A percentile compares a stretch with the other conserved stretches of the same genome.
Conservation (phyloP, 257 asterid species). For the Solanum ossicruentum region DNA sequence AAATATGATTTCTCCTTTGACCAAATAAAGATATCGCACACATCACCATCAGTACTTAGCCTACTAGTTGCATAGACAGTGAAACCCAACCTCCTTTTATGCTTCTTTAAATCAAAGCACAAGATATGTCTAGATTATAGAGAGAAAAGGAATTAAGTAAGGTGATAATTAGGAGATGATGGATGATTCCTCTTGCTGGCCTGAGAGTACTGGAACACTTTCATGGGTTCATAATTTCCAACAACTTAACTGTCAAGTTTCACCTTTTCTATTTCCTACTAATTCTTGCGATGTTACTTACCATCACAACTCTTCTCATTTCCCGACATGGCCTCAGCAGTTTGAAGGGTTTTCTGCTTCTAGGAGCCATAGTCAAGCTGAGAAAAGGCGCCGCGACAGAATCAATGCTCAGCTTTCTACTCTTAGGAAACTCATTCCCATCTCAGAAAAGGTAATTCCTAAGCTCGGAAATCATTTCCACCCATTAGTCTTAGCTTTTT, state of each 20-base stretch:
- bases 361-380: constrained; percentile 69
- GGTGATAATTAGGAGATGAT: constrained; percentile 5
- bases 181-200: background rate
- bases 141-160: background rate
- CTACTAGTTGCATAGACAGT: background rate
- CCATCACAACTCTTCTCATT: constrained; percentile 4
- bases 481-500: background rate
- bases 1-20: background rate
- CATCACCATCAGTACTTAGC: constrained; percentile 30
- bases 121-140: background rate
- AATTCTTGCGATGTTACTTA: background rate
- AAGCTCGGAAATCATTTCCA: background rate
- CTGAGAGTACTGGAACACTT: background rate
- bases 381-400: constrained; percentile 74
- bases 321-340: constrained; percentile 18
- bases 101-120: background rate
- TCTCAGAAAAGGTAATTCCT: constrained; percentile 47
- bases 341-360: constrained; percentile 6
- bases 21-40: constrained; percentile 16
- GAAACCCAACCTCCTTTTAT: background rate
- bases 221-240: background rate
- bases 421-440: constrained; percentile 70
- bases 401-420: constrained; percentile 73
- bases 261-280: background rate
- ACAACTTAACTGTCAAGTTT: background rate